Percentiles rank a stretch among this genome's conserved stretches.
Evolutionary conservation across 805 yeast genomes (phyloP).

Genomic region (Teunomyces tritomae): DNA sequence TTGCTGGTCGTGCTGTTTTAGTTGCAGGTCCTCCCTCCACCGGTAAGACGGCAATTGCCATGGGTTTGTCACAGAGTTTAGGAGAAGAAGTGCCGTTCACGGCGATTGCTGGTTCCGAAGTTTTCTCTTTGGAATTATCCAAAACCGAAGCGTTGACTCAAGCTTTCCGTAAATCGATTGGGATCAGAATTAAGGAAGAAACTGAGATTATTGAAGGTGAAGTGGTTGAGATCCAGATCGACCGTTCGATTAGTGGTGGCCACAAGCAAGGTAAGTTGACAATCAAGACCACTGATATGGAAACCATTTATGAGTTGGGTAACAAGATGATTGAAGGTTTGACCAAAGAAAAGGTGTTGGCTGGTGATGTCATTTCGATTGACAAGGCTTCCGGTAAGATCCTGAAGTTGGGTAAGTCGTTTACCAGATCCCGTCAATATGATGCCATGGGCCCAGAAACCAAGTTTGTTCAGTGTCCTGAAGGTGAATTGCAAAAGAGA

Average conservation of each 20-base stretch:
- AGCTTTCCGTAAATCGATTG: constrained; percentile 94
- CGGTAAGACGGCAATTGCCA: constrained; percentile 97
- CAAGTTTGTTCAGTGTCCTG: constrained; percentile 96
- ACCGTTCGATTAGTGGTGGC: constrained; percentile 92
- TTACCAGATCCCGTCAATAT: constrained; percentile 93
- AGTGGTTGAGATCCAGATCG: constrained; percentile 94
- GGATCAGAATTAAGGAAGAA: constrained; percentile 92
- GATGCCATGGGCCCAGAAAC: constrained; percentile 99
- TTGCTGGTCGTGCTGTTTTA: constrained; percentile 94
- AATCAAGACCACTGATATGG: constrained; percentile 97
- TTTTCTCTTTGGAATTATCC: constrained; percentile 85
- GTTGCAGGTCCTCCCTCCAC: constrained; percentile 99
- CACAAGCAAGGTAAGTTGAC: constrained; percentile 98
- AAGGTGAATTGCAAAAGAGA: constrained; percentile 95
- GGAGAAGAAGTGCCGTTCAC: constrained; percentile 90
- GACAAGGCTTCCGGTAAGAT: constrained; percentile 95
- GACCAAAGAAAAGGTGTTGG: constrained; percentile 90
- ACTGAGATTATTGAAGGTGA: constrained; percentile 98
- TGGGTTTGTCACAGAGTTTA: constrained; percentile 79
- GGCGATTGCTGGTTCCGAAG: constrained; percentile 90
- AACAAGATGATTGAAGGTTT: constrained; percentile 92
- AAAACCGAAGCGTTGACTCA: constrained; percentile 97
- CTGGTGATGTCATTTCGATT: constrained; percentile 94
- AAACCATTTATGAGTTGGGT: constrained; percentile 94
- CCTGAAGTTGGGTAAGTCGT: constrained; percentile 91